Percentiles rank a stretch among this genome's conserved stretches.
Evolutionary conservation across 176 grass and related monocot genomes (phyloP).

Genomic region (Cocos nucifera): DNA sequence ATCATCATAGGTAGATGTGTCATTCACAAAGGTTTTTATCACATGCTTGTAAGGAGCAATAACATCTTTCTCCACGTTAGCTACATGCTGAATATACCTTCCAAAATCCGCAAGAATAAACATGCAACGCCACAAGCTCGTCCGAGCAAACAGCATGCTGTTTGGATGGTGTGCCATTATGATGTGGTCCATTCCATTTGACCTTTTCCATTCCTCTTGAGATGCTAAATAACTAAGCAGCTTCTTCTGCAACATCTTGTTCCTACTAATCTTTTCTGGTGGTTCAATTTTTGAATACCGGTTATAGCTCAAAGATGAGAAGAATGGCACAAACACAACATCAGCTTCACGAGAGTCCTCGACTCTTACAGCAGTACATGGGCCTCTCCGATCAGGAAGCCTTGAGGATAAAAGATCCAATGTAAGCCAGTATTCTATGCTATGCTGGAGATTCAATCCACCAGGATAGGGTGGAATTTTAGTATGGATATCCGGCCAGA

Average conservation of each 20-base stretch:
- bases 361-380: slow-evolving; percentile 9
- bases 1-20: slow-evolving; percentile 14
- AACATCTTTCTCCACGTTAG: slow-evolving; percentile 18
- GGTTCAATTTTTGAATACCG: slow-evolving; percentile 6
- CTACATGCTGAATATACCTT: slow-evolving; percentile 2
- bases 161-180: slow-evolving; percentile 23
- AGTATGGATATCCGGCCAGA: slow-evolving; percentile 12
- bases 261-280: slow-evolving; percentile 1
- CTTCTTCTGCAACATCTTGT: slow-evolving; percentile 14
- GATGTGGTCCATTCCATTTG: slow-evolving; percentile 3
- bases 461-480: slow-evolving; percentile 10
- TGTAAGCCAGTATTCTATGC: slow-evolving; percentile 20
- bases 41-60: slow-evolving; percentile 21
- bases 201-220: slow-evolving; percentile 19
- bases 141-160: slow-evolving; percentile 8
- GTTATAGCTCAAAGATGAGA: slow-evolving; percentile 16
- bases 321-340: slow-evolving; percentile 21
- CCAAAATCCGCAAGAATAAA: slow-evolving; percentile 19
- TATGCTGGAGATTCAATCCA: slow-evolving; percentile 19
- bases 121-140: slow-evolving; percentile 7
- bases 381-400: slow-evolving; percentile 4
- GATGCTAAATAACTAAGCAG: slow-evolving; percentile 2
- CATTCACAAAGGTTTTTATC: slow-evolving; percentile 10
- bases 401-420: slow-evolving; percentile 13
- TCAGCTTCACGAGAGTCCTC: slow-evolving; percentile 10